Evolutionary conservation across 2,329 filamentous ascomycete genomes (phyloP), one percentile per base, ranked within the genome.

Genomic region (Colletotrichum agaves): DNA sequence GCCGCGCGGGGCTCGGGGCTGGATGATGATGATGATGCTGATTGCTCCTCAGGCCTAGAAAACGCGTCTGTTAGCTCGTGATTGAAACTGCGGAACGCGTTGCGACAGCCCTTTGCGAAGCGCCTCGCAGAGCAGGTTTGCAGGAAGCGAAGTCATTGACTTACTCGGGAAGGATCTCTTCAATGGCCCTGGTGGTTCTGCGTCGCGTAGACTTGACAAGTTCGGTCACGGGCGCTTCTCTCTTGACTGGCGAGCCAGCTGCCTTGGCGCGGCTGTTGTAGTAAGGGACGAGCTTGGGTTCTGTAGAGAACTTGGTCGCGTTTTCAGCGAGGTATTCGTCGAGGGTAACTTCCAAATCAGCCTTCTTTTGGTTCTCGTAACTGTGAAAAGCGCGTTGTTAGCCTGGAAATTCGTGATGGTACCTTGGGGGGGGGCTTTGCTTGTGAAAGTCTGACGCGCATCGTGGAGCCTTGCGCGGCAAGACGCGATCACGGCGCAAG

Each of bases 321-420:
- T 97, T 91, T 70, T 87, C 84, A 72, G 88, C 85, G 50, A 97
- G 87, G 79, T 89, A 90, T 52, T 90, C 86, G 73, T 97, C 92
- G 71, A 97, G 87, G 49, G 87, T 87, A 67, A 85, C 78, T 75
- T 95, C 93, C 68, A 98, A 87, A 55, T 97, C 93, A 71, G 85
- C 83, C 81, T 97, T 97, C 78, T 91, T 92, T 71, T 91, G 82
- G 63, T 85, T 83, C 72, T 93, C 89, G 75, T 87, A 90, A 75
- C 92, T 94, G 75, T 71, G 23, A 47, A 61, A 63, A 44, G 61
- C 56, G 49, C 41, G 49, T n/a, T 37, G 44, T 69, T 44, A 69
- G 63, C 23, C 44, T 17, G 19, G 19, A 41, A 31, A 27, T 57
- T 27, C 55, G 72, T 50, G 69, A 74, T 67, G 71, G 69, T 70